Evolutionary conservation across 208 protist species (phyloP).

Genomic region (Trypanosoma cruzi): DNA sequence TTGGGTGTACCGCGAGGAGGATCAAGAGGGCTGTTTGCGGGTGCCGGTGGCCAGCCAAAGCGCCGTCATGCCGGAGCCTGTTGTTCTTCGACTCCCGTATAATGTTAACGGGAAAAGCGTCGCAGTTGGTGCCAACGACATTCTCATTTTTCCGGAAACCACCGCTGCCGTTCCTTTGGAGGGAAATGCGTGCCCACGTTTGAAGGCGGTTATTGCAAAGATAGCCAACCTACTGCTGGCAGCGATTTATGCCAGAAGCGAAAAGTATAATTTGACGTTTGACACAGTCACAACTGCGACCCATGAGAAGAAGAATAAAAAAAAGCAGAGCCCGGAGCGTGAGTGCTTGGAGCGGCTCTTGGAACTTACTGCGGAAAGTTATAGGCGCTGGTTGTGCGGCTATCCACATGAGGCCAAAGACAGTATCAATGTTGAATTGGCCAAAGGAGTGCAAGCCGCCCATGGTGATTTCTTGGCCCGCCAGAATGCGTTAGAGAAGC

Average conservation of each 20-base stretch:
- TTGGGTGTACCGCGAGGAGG: slow-evolving; percentile 58
- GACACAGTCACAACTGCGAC: not conserved
- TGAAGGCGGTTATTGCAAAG: slow-evolving; percentile 17
- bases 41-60: slow-evolving; percentile 42
- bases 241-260: slow-evolving; percentile 20
- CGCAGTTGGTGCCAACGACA: slow-evolving; percentile 50
- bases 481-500: slow-evolving; percentile 29
- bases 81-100: slow-evolving; percentile 72
- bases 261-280: slow-evolving; percentile 21
- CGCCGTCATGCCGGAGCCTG: slow-evolving; percentile 44
- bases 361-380: slow-evolving; percentile 32
- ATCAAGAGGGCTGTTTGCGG: slow-evolving; percentile 22
- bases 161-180: not conserved
- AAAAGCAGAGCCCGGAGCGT: not conserved
- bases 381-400: slow-evolving; percentile 36
- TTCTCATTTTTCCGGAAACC: slow-evolving; percentile 58
- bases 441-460: slow-evolving; percentile 11
- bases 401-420: slow-evolving; percentile 27
- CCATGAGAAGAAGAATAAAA: not conserved
- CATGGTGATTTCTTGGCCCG: slow-evolving; percentile 17
- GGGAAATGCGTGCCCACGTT: not conserved
- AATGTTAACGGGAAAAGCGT: slow-evolving; percentile 52
- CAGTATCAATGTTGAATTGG: slow-evolving; percentile 16
- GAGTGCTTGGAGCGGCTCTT: slow-evolving; percentile 25
- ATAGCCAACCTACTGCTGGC: slow-evolving; percentile 26